These are phyloP conservation scores for Colletotrichum neosansevieriae DNA, from an alignment of 2,329 filamentous ascomycete species.

Conservation along the genomic window DNA sequence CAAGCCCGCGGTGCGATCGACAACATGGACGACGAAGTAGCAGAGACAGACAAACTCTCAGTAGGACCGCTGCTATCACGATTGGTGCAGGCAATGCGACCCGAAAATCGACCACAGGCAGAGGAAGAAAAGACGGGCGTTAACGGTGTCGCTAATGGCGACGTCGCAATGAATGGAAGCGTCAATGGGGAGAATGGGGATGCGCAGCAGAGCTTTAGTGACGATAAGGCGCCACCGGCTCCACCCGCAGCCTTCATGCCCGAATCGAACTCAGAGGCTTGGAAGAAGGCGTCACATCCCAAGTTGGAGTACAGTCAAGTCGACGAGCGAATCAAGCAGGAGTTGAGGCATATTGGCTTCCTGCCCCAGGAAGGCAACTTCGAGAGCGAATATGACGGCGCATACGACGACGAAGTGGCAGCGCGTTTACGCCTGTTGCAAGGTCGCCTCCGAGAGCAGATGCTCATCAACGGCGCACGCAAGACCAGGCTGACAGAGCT, in stretches of 20 bases:
- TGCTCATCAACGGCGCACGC: slow-evolving; percentile 88
- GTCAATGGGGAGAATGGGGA: slow-evolving; percentile 60
- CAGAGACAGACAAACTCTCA: slow-evolving; percentile 89
- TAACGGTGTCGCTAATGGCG: slow-evolving; percentile 66
- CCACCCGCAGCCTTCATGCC: slow-evolving; percentile 84
- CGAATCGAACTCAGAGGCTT: slow-evolving; percentile 79
- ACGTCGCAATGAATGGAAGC: slow-evolving; percentile 64
- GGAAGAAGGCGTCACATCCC: slow-evolving; percentile 80
- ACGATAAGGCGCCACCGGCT: slow-evolving; percentile 54
- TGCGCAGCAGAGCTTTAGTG: slow-evolving; percentile 46
- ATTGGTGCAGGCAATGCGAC: slow-evolving; percentile 83
- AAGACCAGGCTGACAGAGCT: slow-evolving; percentile 89
- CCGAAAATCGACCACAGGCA: slow-evolving; percentile 71
- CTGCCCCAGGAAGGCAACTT: slow-evolving; percentile 72
- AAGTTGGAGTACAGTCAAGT: slow-evolving; percentile 88
- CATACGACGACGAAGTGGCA: slow-evolving; percentile 94
- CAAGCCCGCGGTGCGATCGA: slow-evolving; percentile 88
- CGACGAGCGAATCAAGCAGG: slow-evolving; percentile 91
- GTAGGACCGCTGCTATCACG: slow-evolving; percentile 88
- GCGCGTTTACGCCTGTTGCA: slow-evolving; percentile 90
- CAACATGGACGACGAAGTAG: slow-evolving; percentile 85
- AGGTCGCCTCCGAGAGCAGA: slow-evolving; percentile 82
- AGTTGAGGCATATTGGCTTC: slow-evolving; percentile 91
- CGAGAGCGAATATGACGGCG: slow-evolving; percentile 84
- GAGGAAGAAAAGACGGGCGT: slow-evolving; percentile 68